Base-by-base conservation (phyloP, 352 stramenopile species). In the Globisporangium okanoganense region DNA sequence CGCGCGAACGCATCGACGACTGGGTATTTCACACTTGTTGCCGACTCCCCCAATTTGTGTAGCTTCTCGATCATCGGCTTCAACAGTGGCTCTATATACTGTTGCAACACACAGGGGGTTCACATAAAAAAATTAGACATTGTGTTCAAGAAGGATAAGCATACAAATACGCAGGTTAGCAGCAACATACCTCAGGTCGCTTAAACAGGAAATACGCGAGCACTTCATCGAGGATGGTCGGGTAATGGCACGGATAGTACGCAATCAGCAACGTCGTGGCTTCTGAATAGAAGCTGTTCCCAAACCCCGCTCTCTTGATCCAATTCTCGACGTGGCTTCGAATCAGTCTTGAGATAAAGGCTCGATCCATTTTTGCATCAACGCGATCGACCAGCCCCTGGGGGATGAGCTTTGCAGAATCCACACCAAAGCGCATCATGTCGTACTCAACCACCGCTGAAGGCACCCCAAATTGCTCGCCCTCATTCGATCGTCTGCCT, bases 341-440 rank as follows among this genome's bases (percentile, higher is more conserved):
- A 20, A 94, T 81, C 13, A 93, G 62, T 41, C 68, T 70, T 2
- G 56, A 51, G 12, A 88, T 66, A 25, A 86, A 75, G n/a, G 67
- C 58, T 48, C 69, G 73, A 41, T 70, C 79, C 61, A 93, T 76
- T 57, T 79, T 71, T 1, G 66, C 64, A 56, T 95, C 87, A 25
- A 95, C 81, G n/a, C 80, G 79, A 49, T 95, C 85, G 2, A 92
- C 85, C 27, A 95, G 82, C 14, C 87, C 87, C 38, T 93, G 85
- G 0, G 87, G 87, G 12, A 95, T 81, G 18, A 95, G 72, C 57
- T 91, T 92, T 44, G 79, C 69, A 27, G 68, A 65, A 56, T 94
- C 82, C 6, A 94, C 80, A n/a, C 79, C 79, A 64, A 90, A 92
- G 2, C 77, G 56, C 31, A 88, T 61, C 59, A 87, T 57, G 59